Evolutionary conservation across 2,329 filamentous ascomycete species (phyloP).

Genomic region (Penicillium sp.): DNA sequence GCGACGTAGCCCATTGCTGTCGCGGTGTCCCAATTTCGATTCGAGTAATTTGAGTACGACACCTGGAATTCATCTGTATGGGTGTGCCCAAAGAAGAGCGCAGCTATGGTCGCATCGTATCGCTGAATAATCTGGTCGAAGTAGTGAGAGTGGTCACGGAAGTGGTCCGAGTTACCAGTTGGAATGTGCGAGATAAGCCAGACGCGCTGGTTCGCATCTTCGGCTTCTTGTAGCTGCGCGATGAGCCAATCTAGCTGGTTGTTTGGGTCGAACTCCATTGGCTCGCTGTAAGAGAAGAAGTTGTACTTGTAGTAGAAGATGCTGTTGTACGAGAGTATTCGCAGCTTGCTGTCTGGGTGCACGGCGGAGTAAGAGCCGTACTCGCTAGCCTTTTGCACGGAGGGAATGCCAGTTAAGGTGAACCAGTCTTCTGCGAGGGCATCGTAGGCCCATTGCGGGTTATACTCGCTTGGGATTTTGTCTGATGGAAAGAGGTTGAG

Average conservation of each 20-base stretch:
- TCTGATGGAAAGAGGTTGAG: conserved; percentile 56
- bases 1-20: conserved; percentile 58
- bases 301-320: conserved; percentile 65
- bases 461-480: conserved; percentile 40
- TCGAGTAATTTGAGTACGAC: conserved; percentile 55
- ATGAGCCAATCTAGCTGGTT: conserved; percentile 60
- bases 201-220: conserved; percentile 57
- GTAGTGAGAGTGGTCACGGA: conserved; percentile 58
- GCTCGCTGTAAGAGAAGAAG: conserved; percentile 59
- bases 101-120: conserved; percentile 59
- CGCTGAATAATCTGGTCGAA: conserved; percentile 60
- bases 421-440: conserved; percentile 53
- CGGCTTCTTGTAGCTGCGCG: conserved; percentile 57
- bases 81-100: conserved; percentile 62
- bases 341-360: conserved; percentile 53
- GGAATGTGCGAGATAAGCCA: conserved; percentile 65
- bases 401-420: conserved; percentile 50
- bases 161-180: conserved; percentile 54
- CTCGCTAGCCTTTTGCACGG: conserved; percentile 40
- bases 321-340: conserved; percentile 64
- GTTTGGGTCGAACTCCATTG: conserved; percentile 57
- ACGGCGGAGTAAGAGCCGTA: conserved; percentile 58
- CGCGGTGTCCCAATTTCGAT: conserved; percentile 50
- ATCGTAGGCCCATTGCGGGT: conserved; percentile 59
- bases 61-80: conserved; percentile 63